Evolutionary conservation across 306 rosid species (phyloP).

Genomic region (Begonia loranthoides): DNA sequence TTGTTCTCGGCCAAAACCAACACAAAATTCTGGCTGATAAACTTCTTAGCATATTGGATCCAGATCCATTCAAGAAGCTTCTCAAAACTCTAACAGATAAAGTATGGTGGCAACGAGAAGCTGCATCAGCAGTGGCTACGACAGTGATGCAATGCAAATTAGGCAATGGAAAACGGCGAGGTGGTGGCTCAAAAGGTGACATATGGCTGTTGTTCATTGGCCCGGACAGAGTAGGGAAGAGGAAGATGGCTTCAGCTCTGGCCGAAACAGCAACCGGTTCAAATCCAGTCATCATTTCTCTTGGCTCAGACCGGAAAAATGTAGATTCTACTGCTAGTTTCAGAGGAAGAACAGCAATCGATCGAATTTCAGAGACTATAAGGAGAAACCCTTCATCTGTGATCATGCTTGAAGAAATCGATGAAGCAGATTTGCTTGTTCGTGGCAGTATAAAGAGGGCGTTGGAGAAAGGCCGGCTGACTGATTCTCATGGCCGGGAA

Average conservation of each 20-base stretch:
- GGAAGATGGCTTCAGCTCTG: slow-evolving; percentile 85
- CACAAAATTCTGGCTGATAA: slow-evolving; percentile 25
- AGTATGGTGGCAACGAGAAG: slow-evolving; percentile 99
- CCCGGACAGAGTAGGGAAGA: slow-evolving; percentile 82
- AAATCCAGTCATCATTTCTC: slow-evolving; percentile 42
- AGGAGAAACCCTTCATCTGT: slow-evolving; percentile 72
- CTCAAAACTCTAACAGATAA: slow-evolving; percentile 58
- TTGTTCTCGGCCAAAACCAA: slow-evolving; percentile 53
- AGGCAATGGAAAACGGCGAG: slow-evolving; percentile 54
- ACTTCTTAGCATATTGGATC: slow-evolving; percentile 29
- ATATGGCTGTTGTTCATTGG: slow-evolving; percentile 80
- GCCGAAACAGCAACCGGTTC: slow-evolving; percentile 65
- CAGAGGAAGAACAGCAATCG: slow-evolving; percentile 78
- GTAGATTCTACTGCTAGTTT: slow-evolving; percentile 40
- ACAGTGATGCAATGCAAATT: slow-evolving; percentile 60
- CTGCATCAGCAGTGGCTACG: slow-evolving; percentile 77
- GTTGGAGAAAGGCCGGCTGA: slow-evolving; percentile 70
- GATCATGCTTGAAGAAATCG: slow-evolving; percentile 75
- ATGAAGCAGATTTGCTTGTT: slow-evolving; percentile 50
- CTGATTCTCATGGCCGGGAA: slow-evolving; percentile 87
- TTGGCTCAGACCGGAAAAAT: slow-evolving; percentile 38
- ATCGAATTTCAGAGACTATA: slow-evolving; percentile 71
- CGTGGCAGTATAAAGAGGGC: slow-evolving; percentile 67
- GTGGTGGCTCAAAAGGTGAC: slow-evolving; percentile 50
- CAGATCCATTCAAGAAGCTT: slow-evolving; percentile 74